Evolutionary conservation across 352 stramenopile species (phyloP).

Genomic region (Phytopythium boreale): DNA sequence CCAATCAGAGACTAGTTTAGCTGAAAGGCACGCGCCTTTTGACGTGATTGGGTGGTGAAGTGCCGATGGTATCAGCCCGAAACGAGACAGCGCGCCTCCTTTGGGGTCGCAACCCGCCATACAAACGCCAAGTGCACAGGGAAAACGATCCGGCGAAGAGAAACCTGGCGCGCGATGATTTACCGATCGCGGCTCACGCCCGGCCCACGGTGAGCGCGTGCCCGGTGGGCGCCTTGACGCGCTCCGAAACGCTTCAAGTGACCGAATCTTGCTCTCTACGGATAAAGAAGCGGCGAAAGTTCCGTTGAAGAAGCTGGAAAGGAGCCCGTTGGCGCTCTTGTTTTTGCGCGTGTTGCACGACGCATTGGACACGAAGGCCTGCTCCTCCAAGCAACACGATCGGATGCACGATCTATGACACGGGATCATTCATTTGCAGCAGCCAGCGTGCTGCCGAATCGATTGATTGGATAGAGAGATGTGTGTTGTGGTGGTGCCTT

Average conservation of each 20-base stretch:
- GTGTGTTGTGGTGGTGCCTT: not conserved
- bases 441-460: not conserved
- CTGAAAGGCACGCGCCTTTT: constrained; percentile 12
- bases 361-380: not conserved
- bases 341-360: not conserved
- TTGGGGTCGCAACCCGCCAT: not conserved
- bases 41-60: constrained; percentile 16
- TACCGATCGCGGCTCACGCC: constrained; percentile 2
- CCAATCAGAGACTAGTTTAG: too few relatives aligned
- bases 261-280: not conserved
- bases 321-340: not conserved
- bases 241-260: not conserved
- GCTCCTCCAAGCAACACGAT: not conserved
- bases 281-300: not conserved
- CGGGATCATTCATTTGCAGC: not conserved
- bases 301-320: not conserved
- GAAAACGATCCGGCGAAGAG: not conserved
- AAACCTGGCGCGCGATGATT: constrained; percentile 4
- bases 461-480: not conserved
- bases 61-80: constrained; percentile 4
- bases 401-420: not conserved
- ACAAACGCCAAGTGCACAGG: not conserved
- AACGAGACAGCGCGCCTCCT: not conserved
- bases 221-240: not conserved
- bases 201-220: constrained; percentile 5